These are phyloP conservation scores for Ciborinia camelliae DNA, from an alignment of 2,329 filamentous ascomycete species.

Conservation along the genomic window DNA sequence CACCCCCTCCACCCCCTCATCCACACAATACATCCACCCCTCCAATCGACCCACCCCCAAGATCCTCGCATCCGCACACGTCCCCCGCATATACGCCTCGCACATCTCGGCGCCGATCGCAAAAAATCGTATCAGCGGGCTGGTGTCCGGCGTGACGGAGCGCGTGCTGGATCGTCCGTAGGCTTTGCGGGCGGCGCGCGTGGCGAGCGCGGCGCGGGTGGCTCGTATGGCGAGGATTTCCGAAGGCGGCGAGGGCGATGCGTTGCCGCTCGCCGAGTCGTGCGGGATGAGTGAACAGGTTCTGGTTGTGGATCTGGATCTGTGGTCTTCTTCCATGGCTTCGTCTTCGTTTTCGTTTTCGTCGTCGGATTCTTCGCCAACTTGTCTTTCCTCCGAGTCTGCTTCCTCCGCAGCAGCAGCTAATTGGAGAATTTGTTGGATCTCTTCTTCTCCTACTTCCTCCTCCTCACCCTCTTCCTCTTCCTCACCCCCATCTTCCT, in stretches of 20 bases:
- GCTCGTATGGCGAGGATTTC: too few species aligned
- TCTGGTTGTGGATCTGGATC: too few species aligned
- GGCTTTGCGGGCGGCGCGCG: not conserved
- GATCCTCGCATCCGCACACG: not conserved
- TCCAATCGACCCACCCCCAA: not conserved
- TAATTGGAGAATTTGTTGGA: not conserved
- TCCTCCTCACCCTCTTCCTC: too few species aligned
- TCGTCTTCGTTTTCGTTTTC: too few species aligned
- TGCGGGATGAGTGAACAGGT: too few species aligned
- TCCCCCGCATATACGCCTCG: not conserved
- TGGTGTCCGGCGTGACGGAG: not conserved
- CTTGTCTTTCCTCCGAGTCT: not conserved
- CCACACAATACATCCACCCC: slow-evolving; percentile 8
- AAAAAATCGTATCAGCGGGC: not conserved
- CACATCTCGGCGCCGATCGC: not conserved
- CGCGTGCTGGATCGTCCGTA: too few species aligned
- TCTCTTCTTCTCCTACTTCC: not conserved
- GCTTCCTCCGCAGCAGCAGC: too few species aligned
- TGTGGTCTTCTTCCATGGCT: too few species aligned
- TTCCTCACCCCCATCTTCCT: not conserved
- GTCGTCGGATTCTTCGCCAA: too few species aligned
- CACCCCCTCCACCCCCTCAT: not conserved
- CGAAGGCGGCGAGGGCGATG: too few species aligned
- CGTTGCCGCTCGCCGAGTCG: too few species aligned
- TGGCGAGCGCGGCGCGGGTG: too few species aligned